Conservation (phyloP, 768 basidiomycete genomes). For the Amanita phalloides region DNA sequence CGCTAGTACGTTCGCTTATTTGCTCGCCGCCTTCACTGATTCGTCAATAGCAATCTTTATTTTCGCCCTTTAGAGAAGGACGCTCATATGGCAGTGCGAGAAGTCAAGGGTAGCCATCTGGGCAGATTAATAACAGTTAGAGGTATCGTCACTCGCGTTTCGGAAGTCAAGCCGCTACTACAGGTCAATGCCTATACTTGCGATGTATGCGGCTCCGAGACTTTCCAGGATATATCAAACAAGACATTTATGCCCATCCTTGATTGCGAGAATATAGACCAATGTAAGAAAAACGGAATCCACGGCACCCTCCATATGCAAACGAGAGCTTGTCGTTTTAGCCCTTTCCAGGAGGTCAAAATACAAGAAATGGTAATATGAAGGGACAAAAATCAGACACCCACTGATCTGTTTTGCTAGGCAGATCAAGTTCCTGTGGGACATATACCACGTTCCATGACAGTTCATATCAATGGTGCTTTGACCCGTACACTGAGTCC, state of each 20-base stretch:
- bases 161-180: conserved; percentile 95
- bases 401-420: conserved; percentile 24
- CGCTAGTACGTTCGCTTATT: conserved; percentile 71
- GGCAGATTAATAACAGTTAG: conserved; percentile 92
- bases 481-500: conserved; percentile 89
- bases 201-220: conserved; percentile 96
- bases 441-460: conserved; percentile 98
- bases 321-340: conserved; percentile 93
- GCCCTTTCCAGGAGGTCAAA: conserved; percentile 96
- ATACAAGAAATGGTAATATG: conserved; percentile 91
- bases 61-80: conserved; percentile 80
- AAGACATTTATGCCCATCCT: conserved; percentile 85
- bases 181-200: conserved; percentile 98
- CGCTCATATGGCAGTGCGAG: conserved; percentile 77
- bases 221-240: conserved; percentile 92
- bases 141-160: conserved; percentile 96
- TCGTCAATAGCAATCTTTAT: conserved; percentile 69
- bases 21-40: conserved; percentile 9
- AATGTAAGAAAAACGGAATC: conserved; percentile 79
- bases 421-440: conserved; percentile 99
- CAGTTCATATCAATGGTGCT: conserved; percentile 84
- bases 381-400: not conserved
- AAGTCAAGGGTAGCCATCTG: conserved; percentile 79
- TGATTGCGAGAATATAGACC: conserved; percentile 79
- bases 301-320: conserved; percentile 96